Conservation (phyloP, 148 eudicot species). For the Cornus suecica region DNA sequence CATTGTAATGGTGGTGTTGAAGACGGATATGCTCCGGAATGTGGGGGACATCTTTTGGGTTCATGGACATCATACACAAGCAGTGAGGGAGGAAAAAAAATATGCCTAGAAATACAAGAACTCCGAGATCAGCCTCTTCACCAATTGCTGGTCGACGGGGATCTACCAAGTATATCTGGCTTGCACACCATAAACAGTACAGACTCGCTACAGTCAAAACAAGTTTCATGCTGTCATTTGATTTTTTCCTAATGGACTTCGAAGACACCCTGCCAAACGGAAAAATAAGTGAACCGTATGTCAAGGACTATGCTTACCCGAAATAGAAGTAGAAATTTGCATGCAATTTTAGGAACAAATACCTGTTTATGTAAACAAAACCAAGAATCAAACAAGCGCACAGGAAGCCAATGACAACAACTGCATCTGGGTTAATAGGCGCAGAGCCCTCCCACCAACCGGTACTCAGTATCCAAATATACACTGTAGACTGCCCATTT, state of each 20-base stretch:
- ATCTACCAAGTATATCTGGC: constrained; percentile 69
- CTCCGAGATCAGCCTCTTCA: constrained; percentile 97
- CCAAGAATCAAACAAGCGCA: constrained; percentile 61
- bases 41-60: constrained; percentile 37
- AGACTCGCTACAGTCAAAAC: constrained; percentile 42
- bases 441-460: constrained; percentile 92
- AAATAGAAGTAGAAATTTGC: not conserved
- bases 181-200: constrained; percentile 86
- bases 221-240: constrained; percentile 50
- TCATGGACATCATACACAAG: constrained; percentile 78
- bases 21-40: constrained; percentile 44
- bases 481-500: constrained; percentile 77
- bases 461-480: constrained; percentile 86
- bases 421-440: constrained; percentile 81
- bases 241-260: constrained; percentile 38
- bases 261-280: constrained; percentile 47
- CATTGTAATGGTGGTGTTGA: constrained; percentile 4
- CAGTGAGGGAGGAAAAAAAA: constrained; percentile 75
- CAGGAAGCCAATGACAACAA: constrained; percentile 55
- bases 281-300: not conserved
- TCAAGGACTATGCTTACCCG: not conserved
- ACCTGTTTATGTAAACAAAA: constrained; percentile 82
- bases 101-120: constrained; percentile 61
- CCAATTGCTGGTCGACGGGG: constrained; percentile 89
- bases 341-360: not conserved